Conservation (phyloP, 441 rosid genomes). For the Cnidoscolus chayamansa region DNA sequence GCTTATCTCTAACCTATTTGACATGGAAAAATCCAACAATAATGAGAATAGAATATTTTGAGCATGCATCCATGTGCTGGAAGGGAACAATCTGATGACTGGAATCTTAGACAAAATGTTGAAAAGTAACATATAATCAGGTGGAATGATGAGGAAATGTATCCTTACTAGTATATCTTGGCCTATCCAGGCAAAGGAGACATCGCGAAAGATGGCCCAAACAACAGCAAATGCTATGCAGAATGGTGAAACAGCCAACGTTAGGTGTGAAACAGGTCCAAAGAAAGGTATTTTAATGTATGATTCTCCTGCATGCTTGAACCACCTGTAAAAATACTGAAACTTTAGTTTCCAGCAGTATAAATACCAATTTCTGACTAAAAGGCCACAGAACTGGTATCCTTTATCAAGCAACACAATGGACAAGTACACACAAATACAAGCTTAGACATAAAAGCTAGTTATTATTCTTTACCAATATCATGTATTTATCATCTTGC, state of each 20-base stretch:
- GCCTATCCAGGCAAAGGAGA: slow-evolving; percentile 88
- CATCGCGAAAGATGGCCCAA: slow-evolving; percentile 68
- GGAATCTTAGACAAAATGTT: background rate
- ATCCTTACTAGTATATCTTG: slow-evolving; percentile 93
- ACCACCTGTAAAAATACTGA: slow-evolving; percentile 55
- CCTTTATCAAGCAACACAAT: background rate
- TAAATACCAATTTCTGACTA: background rate
- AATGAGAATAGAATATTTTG: too few relatives aligned
- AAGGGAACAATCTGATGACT: background rate
- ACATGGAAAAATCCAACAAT: too few relatives aligned
- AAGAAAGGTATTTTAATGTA: slow-evolving; percentile 72
- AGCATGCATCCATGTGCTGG: too few relatives aligned
- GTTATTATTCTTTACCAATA: background rate
- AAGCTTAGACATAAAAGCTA: background rate
- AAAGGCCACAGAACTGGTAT: background rate
- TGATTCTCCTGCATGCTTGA: slow-evolving; percentile 65
- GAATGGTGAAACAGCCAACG: slow-evolving; percentile 87
- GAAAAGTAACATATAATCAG: background rate
- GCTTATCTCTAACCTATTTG: too few relatives aligned
- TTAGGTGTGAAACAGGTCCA: slow-evolving; percentile 84
- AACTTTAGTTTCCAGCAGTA: slow-evolving; percentile 11
- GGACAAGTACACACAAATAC: background rate
- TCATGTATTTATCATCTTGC: background rate
- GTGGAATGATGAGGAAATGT: slow-evolving; percentile 5
- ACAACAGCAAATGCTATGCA: slow-evolving; percentile 87